Evolutionary conservation across 169 alveolate species (phyloP).

Genomic region (Cryptosporidium ryanae): DNA sequence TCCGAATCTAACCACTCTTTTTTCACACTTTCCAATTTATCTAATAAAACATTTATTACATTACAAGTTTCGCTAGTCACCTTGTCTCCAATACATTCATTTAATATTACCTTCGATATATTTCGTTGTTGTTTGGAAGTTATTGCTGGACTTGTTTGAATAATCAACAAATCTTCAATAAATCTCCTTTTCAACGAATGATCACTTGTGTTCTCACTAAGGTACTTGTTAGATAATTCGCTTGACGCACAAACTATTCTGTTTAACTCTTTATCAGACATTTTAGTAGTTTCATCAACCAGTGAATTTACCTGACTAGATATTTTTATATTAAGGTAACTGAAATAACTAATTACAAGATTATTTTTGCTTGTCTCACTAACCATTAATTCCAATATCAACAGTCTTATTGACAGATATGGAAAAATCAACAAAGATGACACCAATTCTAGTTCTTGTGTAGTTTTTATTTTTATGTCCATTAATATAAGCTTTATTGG

Average conservation of each 20-base stretch:
- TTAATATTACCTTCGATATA: slow-evolving; percentile 22
- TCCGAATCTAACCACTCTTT: too few species aligned
- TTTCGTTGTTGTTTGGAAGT: slow-evolving; percentile 10
- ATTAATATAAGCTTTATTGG: slow-evolving; percentile 10
- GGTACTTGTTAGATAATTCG: neutral
- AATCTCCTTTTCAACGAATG: too few species aligned
- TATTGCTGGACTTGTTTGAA: slow-evolving; percentile 11
- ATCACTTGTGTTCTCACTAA: neutral
- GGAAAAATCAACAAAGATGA: slow-evolving; percentile 59
- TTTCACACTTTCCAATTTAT: too few species aligned
- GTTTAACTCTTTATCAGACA: neutral
- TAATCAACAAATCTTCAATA: too few species aligned
- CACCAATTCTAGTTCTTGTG: slow-evolving; percentile 32
- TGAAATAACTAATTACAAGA: slow-evolving; percentile 11
- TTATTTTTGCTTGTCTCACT: slow-evolving; percentile 1
- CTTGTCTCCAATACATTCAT: neutral
- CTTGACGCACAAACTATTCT: neutral
- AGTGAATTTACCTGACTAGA: slow-evolving; percentile 16
- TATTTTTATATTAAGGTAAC: slow-evolving; percentile 13
- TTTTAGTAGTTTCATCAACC: too few species aligned
- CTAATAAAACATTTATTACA: too few species aligned
- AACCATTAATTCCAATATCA: slow-evolving; percentile 2
- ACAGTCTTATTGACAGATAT: slow-evolving; percentile 7
- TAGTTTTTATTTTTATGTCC: neutral
- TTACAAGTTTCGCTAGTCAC: too few species aligned